These are phyloP conservation scores for Casuarina cunninghamiana DNA, from an alignment of 306 rosid species.

Conservation along the genomic window DNA sequence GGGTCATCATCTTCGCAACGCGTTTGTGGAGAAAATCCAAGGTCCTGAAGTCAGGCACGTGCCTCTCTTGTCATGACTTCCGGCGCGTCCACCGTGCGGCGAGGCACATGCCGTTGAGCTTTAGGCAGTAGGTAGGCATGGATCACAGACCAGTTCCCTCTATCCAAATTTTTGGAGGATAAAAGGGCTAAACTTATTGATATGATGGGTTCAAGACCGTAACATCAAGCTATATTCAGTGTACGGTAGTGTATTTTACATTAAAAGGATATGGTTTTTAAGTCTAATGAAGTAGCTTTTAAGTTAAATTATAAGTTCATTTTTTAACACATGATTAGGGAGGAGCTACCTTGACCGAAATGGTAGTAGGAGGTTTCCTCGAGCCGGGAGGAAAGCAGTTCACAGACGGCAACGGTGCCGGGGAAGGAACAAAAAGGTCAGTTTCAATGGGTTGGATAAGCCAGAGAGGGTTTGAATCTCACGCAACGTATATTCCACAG, in stretches of 20 bases:
- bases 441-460: neutral
- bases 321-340: too few species aligned
- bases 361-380: neutral
- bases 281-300: too few species aligned
- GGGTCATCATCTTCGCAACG: constrained; percentile 11
- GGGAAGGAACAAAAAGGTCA: neutral
- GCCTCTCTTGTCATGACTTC: constrained; percentile 20
- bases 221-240: too few species aligned
- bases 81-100: constrained; percentile 31
- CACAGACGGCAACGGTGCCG: constrained; percentile 11
- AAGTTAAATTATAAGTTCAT: too few species aligned
- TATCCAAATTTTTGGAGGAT: too few species aligned
- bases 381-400: neutral
- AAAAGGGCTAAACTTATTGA: too few species aligned
- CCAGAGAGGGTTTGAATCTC: neutral
- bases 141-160: too few species aligned
- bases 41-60: constrained; percentile 20
- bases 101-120: constrained; percentile 38
- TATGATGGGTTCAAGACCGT: too few species aligned
- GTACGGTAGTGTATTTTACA: too few species aligned
- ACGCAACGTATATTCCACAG: neutral
- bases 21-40: constrained; percentile 23
- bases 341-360: neutral
- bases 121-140: neutral
- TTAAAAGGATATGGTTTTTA: too few species aligned